phyloP scores from a whole-genome alignment of 2,329 filamentous ascomycete species.

The Sordariomycetes sp. region DNA sequence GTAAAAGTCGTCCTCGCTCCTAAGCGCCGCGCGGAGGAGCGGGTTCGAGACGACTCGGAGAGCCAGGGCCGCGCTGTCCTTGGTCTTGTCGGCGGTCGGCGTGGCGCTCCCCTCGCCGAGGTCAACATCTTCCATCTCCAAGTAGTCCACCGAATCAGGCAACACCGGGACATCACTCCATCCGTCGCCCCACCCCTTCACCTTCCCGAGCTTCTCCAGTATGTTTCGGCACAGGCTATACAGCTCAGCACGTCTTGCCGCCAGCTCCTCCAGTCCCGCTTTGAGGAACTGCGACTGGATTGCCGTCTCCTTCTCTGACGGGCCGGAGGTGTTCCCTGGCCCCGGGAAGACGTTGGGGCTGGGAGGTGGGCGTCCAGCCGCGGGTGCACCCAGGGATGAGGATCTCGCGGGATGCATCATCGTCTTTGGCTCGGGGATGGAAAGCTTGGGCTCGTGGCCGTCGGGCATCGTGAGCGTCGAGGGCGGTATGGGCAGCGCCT shows the following conservation, averaged over 20 bases:
- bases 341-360: conserved; percentile 43
- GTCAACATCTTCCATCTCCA: conserved; percentile 43
- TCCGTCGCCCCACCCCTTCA: conserved; percentile 61
- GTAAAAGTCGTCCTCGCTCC: conserved; percentile 51
- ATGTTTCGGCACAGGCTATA: conserved; percentile 69
- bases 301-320: conserved; percentile 23
- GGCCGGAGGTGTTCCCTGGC: conserved; percentile 21
- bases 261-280: conserved; percentile 64
- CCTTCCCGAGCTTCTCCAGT: conserved; percentile 59
- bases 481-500: conserved; percentile 51
- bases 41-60: conserved; percentile 35
- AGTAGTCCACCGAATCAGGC: conserved; percentile 22
- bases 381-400: conserved; percentile 41
- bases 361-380: conserved; percentile 21
- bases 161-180: conserved; percentile 50
- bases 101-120: conserved; percentile 26
- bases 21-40: conserved; percentile 46
- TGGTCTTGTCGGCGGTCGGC: background rate
- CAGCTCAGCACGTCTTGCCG: conserved; percentile 71
- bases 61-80: background rate
- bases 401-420: conserved; percentile 56
- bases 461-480: conserved; percentile 34
- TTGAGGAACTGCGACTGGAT: conserved; percentile 37
- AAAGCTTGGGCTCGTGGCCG: conserved; percentile 43
- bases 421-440: conserved; percentile 55